Conservation (phyloP, 2,329 filamentous ascomycete genomes). For the Xylaria sp. region DNA sequence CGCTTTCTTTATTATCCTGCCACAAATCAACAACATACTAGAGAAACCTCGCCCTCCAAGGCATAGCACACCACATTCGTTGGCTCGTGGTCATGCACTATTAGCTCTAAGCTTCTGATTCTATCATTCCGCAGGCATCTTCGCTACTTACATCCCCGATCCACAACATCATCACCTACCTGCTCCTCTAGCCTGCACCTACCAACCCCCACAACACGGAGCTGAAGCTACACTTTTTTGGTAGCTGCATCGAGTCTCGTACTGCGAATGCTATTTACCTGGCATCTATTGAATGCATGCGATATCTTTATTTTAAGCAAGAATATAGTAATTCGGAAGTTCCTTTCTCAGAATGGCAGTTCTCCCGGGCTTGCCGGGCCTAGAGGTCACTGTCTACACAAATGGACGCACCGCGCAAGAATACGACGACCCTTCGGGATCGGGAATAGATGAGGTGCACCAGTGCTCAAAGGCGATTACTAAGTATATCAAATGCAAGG, state of each 20-base stretch:
- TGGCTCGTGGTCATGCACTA: no score
- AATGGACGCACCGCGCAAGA: slow-evolving; percentile 29
- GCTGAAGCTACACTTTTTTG: background rate
- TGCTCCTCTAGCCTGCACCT: background rate
- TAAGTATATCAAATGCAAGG: slow-evolving; percentile 33
- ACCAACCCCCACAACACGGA: no score
- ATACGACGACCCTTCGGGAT: slow-evolving; percentile 29
- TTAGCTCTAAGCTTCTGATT: no score
- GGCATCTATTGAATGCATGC: background rate
- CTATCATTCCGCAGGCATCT: background rate
- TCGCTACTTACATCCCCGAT: background rate
- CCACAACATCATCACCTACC: background rate
- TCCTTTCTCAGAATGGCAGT: slow-evolving; percentile 34
- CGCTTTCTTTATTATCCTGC: no score
- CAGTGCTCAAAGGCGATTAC: background rate
- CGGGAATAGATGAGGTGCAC: background rate
- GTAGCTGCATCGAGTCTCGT: background rate
- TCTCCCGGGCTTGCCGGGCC: slow-evolving; percentile 29
- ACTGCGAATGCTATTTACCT: no score
- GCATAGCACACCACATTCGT: no score
- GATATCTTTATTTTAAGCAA: background rate
- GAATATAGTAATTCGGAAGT: background rate
- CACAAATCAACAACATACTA: no score
- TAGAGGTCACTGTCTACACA: slow-evolving; percentile 34
- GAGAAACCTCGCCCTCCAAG: no score